Evolutionary conservation across 805 yeast species (phyloP).

Genomic region (Wickerhamomyces canadensis): DNA sequence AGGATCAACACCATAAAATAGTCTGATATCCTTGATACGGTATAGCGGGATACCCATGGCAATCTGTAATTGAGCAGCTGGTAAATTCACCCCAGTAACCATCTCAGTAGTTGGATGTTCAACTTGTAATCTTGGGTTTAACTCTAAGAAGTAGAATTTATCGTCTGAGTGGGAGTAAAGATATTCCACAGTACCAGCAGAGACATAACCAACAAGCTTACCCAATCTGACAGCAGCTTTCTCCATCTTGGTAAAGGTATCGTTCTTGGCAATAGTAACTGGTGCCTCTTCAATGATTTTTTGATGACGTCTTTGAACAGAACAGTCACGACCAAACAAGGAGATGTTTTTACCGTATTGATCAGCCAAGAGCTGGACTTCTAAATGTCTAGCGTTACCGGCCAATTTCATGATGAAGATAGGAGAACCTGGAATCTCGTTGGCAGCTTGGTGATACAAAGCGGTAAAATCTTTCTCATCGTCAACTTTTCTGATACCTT

Average conservation of each 20-base stretch:
- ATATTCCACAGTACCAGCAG: constrained; percentile 99
- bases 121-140: constrained; percentile 97
- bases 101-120: constrained; percentile 99
- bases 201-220: constrained; percentile 92
- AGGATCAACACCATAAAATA: constrained; percentile 93
- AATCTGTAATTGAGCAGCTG: constrained; percentile 97
- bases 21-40: constrained; percentile 87
- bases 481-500: constrained; percentile 97
- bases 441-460: constrained; percentile 87
- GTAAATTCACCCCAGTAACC: constrained; percentile 97
- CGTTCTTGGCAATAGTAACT: constrained; percentile 85
- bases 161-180: constrained; percentile 90
- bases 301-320: constrained; percentile 99
- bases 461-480: constrained; percentile 70
- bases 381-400: constrained; percentile 96
- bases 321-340: constrained; percentile 97
- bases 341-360: constrained; percentile 98
- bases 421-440: constrained; percentile 98
- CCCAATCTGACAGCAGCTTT: constrained; percentile 97
- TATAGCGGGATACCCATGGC: constrained; percentile 99
- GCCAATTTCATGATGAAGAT: constrained; percentile 97
- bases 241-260: constrained; percentile 89
- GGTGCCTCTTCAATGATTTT: constrained; percentile 99
- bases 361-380: constrained; percentile 95
- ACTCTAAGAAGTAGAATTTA: constrained; percentile 92